Evolutionary conservation across 2,329 filamentous ascomycete species (phyloP).

Genomic region (Septoria petroselini): DNA sequence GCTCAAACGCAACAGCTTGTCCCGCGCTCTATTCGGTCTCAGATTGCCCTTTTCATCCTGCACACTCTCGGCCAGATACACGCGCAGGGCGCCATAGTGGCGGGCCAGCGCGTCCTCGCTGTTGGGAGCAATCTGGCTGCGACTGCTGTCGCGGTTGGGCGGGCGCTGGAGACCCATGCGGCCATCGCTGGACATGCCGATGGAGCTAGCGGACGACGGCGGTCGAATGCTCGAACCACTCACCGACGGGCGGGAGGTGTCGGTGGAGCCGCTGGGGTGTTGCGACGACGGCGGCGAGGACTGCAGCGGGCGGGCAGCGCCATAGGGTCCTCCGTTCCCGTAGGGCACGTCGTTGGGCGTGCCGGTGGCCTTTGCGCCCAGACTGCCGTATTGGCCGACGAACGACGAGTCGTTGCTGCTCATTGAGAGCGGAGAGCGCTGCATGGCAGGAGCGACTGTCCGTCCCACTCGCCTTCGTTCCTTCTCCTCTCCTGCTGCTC

Average conservation of each 20-base stretch:
- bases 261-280: conserved; percentile 42
- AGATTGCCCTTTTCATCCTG: conserved; percentile 72
- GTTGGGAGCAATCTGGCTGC: conserved; percentile 48
- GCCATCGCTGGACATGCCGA: conserved; percentile 80
- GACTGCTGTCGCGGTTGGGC: conserved; percentile 51
- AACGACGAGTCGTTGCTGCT: conserved; percentile 67
- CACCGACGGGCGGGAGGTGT: conserved; percentile 52
- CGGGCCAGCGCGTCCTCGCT: conserved; percentile 68
- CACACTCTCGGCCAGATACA: conserved; percentile 66
- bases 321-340: conserved; percentile 31
- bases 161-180: conserved; percentile 43
- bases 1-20: conserved; percentile 88
- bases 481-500: too few relatives aligned
- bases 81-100: conserved; percentile 77
- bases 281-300: conserved; percentile 38
- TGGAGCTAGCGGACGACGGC: conserved; percentile 82
- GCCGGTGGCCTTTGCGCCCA: conserved; percentile 19
- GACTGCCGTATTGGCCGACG: conserved; percentile 30
- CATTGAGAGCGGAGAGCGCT: conserved; percentile 58
- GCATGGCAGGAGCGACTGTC: conserved; percentile 2
- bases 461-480: too few relatives aligned
- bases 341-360: conserved; percentile 30
- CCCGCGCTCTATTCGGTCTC: conserved; percentile 82
- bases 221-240: conserved; percentile 49
- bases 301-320: conserved; percentile 32